Evolutionary conservation across 345 rosid genomes (phyloP), one percentile per base, ranked within the genome.

Genomic region (Erodium maritimum): DNA sequence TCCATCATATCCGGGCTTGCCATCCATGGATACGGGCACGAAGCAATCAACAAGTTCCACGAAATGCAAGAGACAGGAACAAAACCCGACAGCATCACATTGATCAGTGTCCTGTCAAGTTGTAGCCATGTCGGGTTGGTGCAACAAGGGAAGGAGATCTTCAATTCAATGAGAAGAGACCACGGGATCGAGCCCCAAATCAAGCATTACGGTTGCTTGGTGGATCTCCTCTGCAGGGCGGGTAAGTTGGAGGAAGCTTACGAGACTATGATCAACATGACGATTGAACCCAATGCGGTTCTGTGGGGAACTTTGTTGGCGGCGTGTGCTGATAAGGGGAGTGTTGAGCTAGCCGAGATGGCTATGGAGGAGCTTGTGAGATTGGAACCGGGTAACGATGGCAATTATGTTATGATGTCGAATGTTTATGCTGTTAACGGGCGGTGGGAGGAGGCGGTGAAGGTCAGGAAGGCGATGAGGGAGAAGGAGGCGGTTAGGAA

Each of bases 211-310:
- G 78, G 82, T 25, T 71, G 79, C 74, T 22, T 78, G 65, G 81
- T 77, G 52, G 90, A 81, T 54, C 60, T 77, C 59, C 62, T 81
- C 58, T 80, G 86, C 65, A 71, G 79, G 65, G 80, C 80, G 14
- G 80, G 86, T 19, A 72, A 55, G 42, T 65, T 83, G 11, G 57
- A 64, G 20, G 76, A 79, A 60, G 84, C 84, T 37, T 23, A 69
- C 33, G 63, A 65, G 55, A 75, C 79, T 65, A 79, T 75, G 60
- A 61, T 69, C 37, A 63, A 67, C 29, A 83, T 83, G 86, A 79
- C 82, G 42, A 54, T 78, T n/a, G 68, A 66, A 69, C 73, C 86
- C 1, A 78, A 79, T 56, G 50, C 79, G 17, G 59, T 77, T 45
- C 56, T 77, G 52, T 73, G 84, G 78, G 78, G 79, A 68, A 71